Conservation (phyloP, 192 early-diverging fungal species). For the Tieghemiomyces parasiticus region DNA sequence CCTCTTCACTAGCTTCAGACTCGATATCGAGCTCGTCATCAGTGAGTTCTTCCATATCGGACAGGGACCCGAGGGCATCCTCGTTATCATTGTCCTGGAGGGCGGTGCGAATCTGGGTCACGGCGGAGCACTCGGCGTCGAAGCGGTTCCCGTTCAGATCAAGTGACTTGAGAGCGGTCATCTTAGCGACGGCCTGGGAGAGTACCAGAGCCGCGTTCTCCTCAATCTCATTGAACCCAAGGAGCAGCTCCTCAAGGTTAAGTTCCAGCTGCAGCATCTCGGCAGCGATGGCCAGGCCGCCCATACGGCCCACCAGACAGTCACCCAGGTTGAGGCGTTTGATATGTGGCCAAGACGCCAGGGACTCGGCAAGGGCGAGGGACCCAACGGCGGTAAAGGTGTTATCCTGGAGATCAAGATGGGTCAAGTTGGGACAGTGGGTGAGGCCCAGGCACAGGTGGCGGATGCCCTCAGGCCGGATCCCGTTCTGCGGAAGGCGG, state of each 20-base stretch:
- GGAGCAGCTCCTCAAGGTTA: slow-evolving; percentile 42
- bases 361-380: slow-evolving; percentile 53
- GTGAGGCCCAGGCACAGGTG: slow-evolving; percentile 51
- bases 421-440: slow-evolving; percentile 44
- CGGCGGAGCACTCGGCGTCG: slow-evolving; percentile 62
- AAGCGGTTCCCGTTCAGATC: slow-evolving; percentile 91
- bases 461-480: slow-evolving; percentile 86
- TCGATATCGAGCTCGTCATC: slow-evolving; percentile 50
- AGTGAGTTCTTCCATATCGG: slow-evolving; percentile 82
- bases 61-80: slow-evolving; percentile 81
- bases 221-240: slow-evolving; percentile 87
- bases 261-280: slow-evolving; percentile 43
- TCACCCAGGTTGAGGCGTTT: slow-evolving; percentile 77
- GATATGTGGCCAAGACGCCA: slow-evolving; percentile 66
- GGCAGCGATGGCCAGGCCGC: slow-evolving; percentile 45
- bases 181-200: slow-evolving; percentile 46
- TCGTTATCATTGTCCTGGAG: slow-evolving; percentile 48
- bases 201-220: slow-evolving; percentile 47
- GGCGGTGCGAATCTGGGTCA: slow-evolving; percentile 53
- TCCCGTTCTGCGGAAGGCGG: slow-evolving; percentile 94
- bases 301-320: slow-evolving; percentile 65
- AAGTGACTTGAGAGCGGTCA: slow-evolving; percentile 43
- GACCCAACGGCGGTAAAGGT: slow-evolving; percentile 81
- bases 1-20: slow-evolving; percentile 34
- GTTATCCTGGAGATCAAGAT: slow-evolving; percentile 92